Base-by-base conservation (phyloP, 192 early-diverging fungal genomes). In the Cladochytrium replicatum region DNA sequence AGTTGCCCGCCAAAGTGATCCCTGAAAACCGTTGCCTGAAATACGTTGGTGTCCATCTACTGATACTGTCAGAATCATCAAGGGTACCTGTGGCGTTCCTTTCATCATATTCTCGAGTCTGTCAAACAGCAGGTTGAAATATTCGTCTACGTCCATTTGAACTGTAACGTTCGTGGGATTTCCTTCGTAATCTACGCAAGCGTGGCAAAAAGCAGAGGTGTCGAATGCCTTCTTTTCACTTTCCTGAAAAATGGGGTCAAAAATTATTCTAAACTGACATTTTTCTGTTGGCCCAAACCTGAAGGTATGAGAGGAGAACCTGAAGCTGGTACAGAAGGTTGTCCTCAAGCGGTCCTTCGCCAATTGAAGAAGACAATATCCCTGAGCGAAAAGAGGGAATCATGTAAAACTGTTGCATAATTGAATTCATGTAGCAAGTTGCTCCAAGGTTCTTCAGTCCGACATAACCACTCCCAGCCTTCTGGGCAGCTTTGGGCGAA, bases 351-450 rank as follows among this genome's bases (percentile, higher is more conserved):
- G 45, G 46, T 7, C 50, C 27, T 19, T 57, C 71, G 27, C 37
- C 40, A 3, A 56, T 67, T 2, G 22, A 41, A 2, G 71, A 64
- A 22, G 68, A 41, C 4, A 77, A 48, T n/a, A 77, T 69, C 2
- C 62, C 61, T 13, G 46, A 15, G 21, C 74, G 53, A 45, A 77
- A 77, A 6, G 41, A 58, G 40, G 58, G 57, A 42, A 66, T 70
- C 70, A 77, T 77, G 31, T 60, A 81, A 29, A 81, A 65, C 63
- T 82, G 80, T 43, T 93, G 89, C 26, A 93, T 54, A 9, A 79
- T 82, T 21, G 87, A 88, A 66, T 86, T 90, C 87, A 92, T 91
- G 54, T 82, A 92, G 60, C 89, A 92, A 0, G 89, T 88, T 49
- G 91, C 91, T 3, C 89, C 89, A n/a, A 92, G 55, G 53, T 92